Evolutionary conservation across 768 basidiomycete species (phyloP).

Genomic region (Butyriboletus loyo): DNA sequence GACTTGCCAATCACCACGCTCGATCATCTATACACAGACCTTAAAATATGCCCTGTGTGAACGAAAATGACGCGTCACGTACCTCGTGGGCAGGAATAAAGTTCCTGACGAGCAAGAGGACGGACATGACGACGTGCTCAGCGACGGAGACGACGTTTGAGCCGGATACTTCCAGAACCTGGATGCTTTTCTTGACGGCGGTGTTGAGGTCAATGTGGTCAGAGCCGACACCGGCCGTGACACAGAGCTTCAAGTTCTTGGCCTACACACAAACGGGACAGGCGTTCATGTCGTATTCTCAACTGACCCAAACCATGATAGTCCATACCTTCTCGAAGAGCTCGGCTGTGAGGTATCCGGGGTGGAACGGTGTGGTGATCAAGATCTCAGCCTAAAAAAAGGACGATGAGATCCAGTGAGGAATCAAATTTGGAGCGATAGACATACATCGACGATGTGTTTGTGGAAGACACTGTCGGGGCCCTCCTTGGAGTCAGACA

Average conservation of each 20-base stretch:
- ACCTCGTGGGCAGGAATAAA: conserved; percentile 85
- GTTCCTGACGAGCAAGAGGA: conserved; percentile 88
- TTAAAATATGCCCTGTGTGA: not conserved
- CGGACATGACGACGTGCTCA: conserved; percentile 89
- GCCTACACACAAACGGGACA: conserved; percentile 46
- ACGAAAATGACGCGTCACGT: conserved; percentile 7
- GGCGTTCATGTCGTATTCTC: not conserved
- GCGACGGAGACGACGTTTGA: conserved; percentile 91
- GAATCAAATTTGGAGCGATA: not conserved
- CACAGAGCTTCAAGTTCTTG: conserved; percentile 83
- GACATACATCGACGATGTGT: conserved; percentile 70
- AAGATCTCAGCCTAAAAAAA: conserved; percentile 63
- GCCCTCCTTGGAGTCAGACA: conserved; percentile 82
- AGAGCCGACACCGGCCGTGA: conserved; percentile 89
- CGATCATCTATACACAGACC: conserved; percentile 56
- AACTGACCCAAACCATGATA: not conserved
- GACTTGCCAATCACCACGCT: conserved; percentile 84
- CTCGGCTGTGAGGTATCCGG: conserved; percentile 76
- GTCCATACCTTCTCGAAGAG: conserved; percentile 59
- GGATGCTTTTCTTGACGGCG: conserved; percentile 73
- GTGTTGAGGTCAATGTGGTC: conserved; percentile 91
- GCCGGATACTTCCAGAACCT: conserved; percentile 84
- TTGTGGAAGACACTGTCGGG: conserved; percentile 79
- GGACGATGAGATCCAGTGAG: conserved; percentile 12
- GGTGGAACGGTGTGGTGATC: conserved; percentile 86